Conservation (phyloP, 1,284 basidiomycete species). For the Moniliophthora roreri region DNA sequence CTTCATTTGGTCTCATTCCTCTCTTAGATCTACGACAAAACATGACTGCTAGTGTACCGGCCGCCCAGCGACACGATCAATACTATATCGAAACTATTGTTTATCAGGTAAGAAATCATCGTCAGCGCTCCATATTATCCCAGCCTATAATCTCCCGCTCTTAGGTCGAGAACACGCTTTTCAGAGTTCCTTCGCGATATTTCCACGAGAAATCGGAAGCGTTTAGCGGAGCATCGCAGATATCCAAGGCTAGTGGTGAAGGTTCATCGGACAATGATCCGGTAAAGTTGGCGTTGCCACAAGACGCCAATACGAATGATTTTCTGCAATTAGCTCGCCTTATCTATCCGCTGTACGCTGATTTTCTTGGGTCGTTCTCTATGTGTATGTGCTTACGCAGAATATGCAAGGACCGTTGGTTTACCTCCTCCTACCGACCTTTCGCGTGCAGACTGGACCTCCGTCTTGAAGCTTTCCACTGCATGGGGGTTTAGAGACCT, state of each 20-base stretch:
- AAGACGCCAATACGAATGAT: neutral
- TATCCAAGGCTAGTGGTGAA: neutral
- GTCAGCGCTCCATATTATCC: neutral
- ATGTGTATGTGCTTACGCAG: neutral
- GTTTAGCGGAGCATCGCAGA: neutral
- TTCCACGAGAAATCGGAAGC: neutral
- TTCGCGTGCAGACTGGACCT: neutral
- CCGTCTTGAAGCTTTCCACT: neutral
- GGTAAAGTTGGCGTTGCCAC: neutral
- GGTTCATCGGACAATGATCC: neutral
- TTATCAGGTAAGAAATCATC: neutral
- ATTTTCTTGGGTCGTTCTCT: no score
- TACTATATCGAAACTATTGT: neutral
- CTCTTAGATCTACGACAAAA: no score
- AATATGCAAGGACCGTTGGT: neutral
- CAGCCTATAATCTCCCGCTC: neutral
- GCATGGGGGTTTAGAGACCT: neutral
- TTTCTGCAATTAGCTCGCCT: neutral
- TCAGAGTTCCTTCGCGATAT: neutral
- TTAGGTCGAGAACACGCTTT: neutral
- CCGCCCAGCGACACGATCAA: neutral
- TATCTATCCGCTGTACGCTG: neutral
- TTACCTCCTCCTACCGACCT: neutral
- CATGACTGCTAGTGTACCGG: no score
- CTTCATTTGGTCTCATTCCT: no score